Evolutionary conservation across 2,329 filamentous ascomycete species (phyloP).

Genomic region (Colletotrichum noveboracense): DNA sequence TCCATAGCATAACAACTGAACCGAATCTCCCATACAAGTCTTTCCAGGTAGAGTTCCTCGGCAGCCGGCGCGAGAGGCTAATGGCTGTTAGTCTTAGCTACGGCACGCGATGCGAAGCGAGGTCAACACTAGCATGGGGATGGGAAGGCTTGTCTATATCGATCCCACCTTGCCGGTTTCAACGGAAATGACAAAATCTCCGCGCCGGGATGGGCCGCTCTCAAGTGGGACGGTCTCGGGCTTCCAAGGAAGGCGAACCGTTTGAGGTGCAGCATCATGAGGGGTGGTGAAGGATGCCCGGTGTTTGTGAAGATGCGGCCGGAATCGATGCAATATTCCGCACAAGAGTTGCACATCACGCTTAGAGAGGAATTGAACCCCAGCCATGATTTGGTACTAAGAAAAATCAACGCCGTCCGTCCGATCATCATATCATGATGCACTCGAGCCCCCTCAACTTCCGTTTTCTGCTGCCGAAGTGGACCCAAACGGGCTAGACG

Average conservation of each 20-base stretch:
- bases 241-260: background rate
- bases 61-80: background rate
- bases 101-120: background rate
- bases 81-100: background rate
- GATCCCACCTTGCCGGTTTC: background rate
- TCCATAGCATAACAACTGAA: background rate
- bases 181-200: background rate
- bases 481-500: background rate
- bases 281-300: background rate
- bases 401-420: background rate
- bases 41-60: background rate
- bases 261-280: background rate
- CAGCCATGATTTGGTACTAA: background rate
- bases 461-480: background rate
- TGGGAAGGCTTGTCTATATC: background rate
- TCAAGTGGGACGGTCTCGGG: background rate
- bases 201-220: background rate
- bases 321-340: background rate
- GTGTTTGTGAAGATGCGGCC: background rate
- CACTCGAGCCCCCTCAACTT: background rate
- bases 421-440: background rate
- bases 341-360: background rate
- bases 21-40: background rate
- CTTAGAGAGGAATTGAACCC: background rate
- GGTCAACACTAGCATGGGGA: background rate